Conservation (phyloP, 495 filamentous ascomycete species). For the Neurospora tetrasperma region DNA sequence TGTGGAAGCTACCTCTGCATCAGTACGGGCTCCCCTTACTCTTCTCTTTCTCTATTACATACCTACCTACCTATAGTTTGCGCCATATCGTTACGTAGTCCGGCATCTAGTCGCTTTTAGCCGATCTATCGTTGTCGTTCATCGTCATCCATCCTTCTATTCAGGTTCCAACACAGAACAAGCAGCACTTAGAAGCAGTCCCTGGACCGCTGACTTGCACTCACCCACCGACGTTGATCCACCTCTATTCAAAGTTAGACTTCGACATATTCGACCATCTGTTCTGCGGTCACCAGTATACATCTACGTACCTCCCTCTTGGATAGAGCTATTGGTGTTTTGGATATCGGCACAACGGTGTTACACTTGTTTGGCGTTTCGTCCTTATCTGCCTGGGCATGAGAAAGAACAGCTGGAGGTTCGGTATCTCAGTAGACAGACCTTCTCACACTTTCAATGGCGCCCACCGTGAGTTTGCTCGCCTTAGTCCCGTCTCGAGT, state of each 20-base stretch:
- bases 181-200: not conserved
- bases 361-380: not conserved
- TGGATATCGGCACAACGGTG: not conserved
- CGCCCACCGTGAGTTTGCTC: slow-evolving; percentile 20
- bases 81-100: not conserved
- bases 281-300: not conserved
- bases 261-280: not conserved
- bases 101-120: not conserved
- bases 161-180: not conserved
- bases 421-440: not conserved
- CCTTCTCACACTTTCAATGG: slow-evolving; percentile 11
- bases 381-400: not conserved
- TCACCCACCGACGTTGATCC: not conserved
- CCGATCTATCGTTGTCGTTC: not conserved
- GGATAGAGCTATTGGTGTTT: not conserved
- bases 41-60: not conserved
- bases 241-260: not conserved
- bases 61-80: not conserved
- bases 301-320: not conserved
- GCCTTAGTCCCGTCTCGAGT: not conserved
- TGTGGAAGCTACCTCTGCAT: not conserved
- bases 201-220: not conserved
- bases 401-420: not conserved
- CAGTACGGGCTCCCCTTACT: not conserved
- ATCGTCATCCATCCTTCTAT: not conserved